These are phyloP conservation scores for Skeletonema grethae DNA, from an alignment of 108 stramenopile species.

Conservation along the genomic window DNA sequence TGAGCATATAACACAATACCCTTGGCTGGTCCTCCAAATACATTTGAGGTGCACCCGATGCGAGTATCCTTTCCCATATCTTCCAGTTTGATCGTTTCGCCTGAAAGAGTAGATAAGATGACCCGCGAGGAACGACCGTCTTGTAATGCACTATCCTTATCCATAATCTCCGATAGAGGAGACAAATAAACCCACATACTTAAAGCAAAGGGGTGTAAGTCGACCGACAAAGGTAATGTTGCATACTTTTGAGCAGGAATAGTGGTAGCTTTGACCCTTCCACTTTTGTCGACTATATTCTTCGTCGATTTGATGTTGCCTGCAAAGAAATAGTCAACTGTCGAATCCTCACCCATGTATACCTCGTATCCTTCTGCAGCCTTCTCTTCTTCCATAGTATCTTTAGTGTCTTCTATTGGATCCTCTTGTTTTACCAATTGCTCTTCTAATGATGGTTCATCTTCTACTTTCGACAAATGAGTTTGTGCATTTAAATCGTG, in stretches of 20 bases:
- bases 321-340: constrained; percentile 37
- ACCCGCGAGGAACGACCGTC: constrained; percentile 23
- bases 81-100: not conserved
- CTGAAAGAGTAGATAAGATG: constrained; percentile 23
- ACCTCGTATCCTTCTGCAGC: constrained; percentile 9
- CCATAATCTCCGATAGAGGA: not conserved
- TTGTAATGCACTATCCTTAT: not conserved
- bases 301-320: constrained; percentile 16
- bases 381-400: not conserved
- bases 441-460: constrained; percentile 7
- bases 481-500: constrained; percentile 24
- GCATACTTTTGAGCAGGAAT: constrained; percentile 30
- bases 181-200: constrained; percentile 40
- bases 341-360: constrained; percentile 41
- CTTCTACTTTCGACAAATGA: constrained; percentile 19
- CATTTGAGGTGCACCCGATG: constrained; percentile 27
- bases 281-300: constrained; percentile 4
- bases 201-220: constrained; percentile 31
- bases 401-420: not conserved
- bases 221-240: constrained; percentile 29
- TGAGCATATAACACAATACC: constrained; percentile 40
- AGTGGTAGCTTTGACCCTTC: constrained; percentile 11
- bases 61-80: not conserved
- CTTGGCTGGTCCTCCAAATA: constrained; percentile 19
- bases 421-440: constrained; percentile 11